These are phyloP conservation scores for Penicillium expansum DNA, from an alignment of 2,329 filamentous ascomycete genomes.

Conservation along the genomic window DNA sequence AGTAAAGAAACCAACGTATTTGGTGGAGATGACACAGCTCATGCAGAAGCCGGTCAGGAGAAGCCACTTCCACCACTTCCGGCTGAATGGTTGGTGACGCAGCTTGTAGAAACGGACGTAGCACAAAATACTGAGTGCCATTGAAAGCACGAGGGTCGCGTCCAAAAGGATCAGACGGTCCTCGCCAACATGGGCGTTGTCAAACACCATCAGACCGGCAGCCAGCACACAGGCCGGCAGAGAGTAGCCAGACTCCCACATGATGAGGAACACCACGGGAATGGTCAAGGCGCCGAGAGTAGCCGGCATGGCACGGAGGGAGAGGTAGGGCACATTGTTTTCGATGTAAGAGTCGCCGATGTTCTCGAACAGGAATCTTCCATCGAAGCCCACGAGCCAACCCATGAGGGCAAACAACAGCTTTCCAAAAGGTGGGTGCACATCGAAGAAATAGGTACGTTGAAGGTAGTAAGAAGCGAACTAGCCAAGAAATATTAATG, in stretches of 20 bases:
- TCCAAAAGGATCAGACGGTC: slow-evolving; percentile 93
- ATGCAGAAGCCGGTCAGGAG: slow-evolving; percentile 89
- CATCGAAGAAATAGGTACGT: slow-evolving; percentile 99
- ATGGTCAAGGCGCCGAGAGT: slow-evolving; percentile 89
- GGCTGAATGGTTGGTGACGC: slow-evolving; percentile 79
- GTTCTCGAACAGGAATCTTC: slow-evolving; percentile 97
- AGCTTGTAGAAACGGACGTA: slow-evolving; percentile 99
- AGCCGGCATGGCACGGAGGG: slow-evolving; percentile 89
- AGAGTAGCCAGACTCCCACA: slow-evolving; percentile 99
- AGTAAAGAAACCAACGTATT: slow-evolving; percentile 95
- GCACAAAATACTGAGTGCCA: slow-evolving; percentile 89
- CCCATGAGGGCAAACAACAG: slow-evolving; percentile 95
- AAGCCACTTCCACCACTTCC: slow-evolving; percentile 99
- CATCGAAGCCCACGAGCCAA: slow-evolving; percentile 96
- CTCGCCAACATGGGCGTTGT: slow-evolving; percentile 97
- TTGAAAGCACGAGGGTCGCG: slow-evolving; percentile 88
- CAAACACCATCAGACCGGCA: slow-evolving; percentile 81
- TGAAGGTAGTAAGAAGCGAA: slow-evolving; percentile 75
- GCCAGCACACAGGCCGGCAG: slow-evolving; percentile 87
- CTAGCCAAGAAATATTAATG: slow-evolving; percentile 26
- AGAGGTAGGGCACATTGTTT: slow-evolving; percentile 96
- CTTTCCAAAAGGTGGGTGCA: slow-evolving; percentile 97
- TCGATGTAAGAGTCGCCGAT: slow-evolving; percentile 97
- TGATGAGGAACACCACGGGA: slow-evolving; percentile 90
- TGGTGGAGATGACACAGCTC: slow-evolving; percentile 97